These are phyloP conservation scores for Irpex rosettiformis DNA, from an alignment of 1,284 basidiomycete genomes.

Conservation along the genomic window DNA sequence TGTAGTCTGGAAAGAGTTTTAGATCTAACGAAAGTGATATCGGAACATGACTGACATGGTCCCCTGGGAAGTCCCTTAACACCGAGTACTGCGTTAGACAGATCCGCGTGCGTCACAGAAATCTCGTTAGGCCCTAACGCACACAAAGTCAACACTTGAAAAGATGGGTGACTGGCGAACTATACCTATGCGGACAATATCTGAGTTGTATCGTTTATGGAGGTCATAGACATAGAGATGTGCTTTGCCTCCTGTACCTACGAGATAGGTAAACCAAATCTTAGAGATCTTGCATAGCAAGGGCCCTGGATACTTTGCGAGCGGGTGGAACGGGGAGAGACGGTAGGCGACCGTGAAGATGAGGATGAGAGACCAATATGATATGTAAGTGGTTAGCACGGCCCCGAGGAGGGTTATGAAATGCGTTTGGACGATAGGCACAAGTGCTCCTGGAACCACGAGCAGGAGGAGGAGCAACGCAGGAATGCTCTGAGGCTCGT, in stretches of 20 bases:
- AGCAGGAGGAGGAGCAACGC: slow-evolving; percentile 2
- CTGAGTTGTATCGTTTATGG: slow-evolving; percentile 11
- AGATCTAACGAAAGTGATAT: neutral
- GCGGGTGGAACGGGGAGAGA: slow-evolving; percentile 17
- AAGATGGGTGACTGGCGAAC: slow-evolving; percentile 19
- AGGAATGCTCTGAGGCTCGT: slow-evolving; percentile 7
- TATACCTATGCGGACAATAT: slow-evolving; percentile 15
- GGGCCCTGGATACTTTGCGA: slow-evolving; percentile 17
- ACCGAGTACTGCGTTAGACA: slow-evolving; percentile 6
- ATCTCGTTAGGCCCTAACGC: slow-evolving; percentile 15
- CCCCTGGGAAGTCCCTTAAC: slow-evolving; percentile 13
- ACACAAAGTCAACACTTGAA: neutral
- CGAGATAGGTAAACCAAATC: slow-evolving; percentile 10
- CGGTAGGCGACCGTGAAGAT: slow-evolving; percentile 11
- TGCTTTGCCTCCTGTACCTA: slow-evolving; percentile 3
- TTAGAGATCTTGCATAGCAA: slow-evolving; percentile 15
- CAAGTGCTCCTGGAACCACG: slow-evolving; percentile 5
- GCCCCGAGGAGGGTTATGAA: slow-evolving; percentile 1
- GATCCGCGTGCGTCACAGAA: slow-evolving; percentile 11
- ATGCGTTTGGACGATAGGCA: neutral
- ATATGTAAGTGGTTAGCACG: neutral
- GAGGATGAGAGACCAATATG: slow-evolving; percentile 11
- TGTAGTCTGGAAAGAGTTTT: slow-evolving; percentile 12
- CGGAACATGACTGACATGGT: slow-evolving; percentile 11
- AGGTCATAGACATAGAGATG: slow-evolving; percentile 10